These are phyloP conservation scores for Fomitopsis palustris DNA, from an alignment of 1,284 basidiomycete genomes.

Conservation along the genomic window DNA sequence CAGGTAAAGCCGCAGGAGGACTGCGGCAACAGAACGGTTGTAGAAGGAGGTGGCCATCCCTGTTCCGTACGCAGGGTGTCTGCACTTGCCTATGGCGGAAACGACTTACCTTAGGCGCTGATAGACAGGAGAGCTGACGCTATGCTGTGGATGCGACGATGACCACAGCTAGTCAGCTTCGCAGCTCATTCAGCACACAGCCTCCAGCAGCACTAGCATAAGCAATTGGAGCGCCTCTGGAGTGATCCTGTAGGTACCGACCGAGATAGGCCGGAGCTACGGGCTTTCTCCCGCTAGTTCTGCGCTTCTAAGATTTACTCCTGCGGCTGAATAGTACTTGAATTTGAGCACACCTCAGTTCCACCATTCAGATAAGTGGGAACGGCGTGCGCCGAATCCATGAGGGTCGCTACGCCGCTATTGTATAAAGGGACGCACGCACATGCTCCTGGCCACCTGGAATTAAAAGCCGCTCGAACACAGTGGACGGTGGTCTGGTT, in stretches of 20 bases:
- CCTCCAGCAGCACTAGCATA: not conserved
- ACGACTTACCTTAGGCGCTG: not conserved
- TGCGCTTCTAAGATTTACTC: not conserved
- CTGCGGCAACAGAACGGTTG: not conserved
- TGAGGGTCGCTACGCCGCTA: not conserved
- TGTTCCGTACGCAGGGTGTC: not conserved
- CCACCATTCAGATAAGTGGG: not conserved
- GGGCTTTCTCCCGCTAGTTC: not conserved
- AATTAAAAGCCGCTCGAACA: not conserved
- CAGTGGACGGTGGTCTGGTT: not conserved
- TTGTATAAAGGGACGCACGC: not conserved
- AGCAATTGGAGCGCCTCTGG: not conserved
- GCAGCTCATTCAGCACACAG: too few species aligned
- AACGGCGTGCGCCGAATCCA: not conserved
- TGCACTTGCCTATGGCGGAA: not conserved
- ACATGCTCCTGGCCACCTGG: not conserved
- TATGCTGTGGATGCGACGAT: too few species aligned
- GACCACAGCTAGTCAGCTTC: too few species aligned
- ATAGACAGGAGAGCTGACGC: too few species aligned
- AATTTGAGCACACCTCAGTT: not conserved
- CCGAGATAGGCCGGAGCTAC: slow-evolving; percentile 1
- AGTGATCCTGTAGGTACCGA: not conserved
- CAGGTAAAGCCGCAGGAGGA: not conserved
- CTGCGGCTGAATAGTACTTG: not conserved
- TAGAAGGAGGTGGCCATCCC: not conserved